phyloP scores from a whole-genome alignment of 2,329 filamentous ascomycete species.

The Chrysoporthe deuterocubensis region DNA sequence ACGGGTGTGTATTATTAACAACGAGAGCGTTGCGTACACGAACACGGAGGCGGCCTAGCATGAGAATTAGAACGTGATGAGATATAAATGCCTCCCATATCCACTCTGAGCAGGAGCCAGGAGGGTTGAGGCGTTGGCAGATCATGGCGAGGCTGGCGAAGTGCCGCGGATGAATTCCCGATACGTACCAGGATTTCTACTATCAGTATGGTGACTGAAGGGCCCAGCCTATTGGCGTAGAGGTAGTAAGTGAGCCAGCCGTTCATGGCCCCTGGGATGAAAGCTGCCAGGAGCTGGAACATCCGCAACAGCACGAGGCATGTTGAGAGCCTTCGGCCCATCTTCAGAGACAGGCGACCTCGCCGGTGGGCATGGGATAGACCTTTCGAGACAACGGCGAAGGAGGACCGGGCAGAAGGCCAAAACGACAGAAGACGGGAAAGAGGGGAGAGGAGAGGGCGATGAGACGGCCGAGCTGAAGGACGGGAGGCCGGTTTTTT shows the following conservation, averaged over 20 bases:
- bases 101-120: not conserved
- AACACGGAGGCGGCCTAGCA: slow-evolving; percentile 37
- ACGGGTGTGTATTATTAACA: slow-evolving; percentile 39
- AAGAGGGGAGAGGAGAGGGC: slow-evolving; percentile 1
- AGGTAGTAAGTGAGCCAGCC: slow-evolving; percentile 41
- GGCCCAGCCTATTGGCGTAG: slow-evolving; percentile 34
- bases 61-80: not conserved
- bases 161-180: not conserved
- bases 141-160: not conserved
- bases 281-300: slow-evolving; percentile 38
- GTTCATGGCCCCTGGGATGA: slow-evolving; percentile 39
- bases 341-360: slow-evolving; percentile 13
- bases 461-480: not conserved
- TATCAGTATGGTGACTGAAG: slow-evolving; percentile 36
- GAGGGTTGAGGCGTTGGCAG: not conserved
- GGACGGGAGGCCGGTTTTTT: slow-evolving; percentile 12
- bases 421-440: not conserved
- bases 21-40: slow-evolving; percentile 39
- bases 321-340: slow-evolving; percentile 36
- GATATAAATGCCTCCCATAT: slow-evolving; percentile 18
- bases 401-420: not conserved
- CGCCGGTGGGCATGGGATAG: slow-evolving; percentile 13
- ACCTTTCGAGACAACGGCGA: not conserved
- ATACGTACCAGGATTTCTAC: slow-evolving; percentile 43
- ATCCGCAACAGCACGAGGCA: slow-evolving; percentile 40